A percentile compares a stretch with the other conserved stretches of the same genome.
Conservation (phyloP, 192 early-diverging fungal genomes). For the Lunasporangiospora selenospora region DNA sequence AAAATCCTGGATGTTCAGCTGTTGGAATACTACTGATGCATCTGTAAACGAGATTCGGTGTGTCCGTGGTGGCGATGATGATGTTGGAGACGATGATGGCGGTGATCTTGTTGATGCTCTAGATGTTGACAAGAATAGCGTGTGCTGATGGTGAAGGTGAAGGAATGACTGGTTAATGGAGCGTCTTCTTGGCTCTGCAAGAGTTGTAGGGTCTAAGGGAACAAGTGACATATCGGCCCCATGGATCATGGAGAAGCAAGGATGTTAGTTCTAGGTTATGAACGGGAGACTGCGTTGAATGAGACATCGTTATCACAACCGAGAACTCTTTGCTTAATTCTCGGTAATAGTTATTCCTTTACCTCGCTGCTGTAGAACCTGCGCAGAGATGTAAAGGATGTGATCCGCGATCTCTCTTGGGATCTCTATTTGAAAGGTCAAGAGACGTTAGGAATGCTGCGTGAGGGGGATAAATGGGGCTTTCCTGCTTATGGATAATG, state of each 20-base stretch:
- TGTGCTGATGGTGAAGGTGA: conserved; percentile 1
- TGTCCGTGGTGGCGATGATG: neutral
- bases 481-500: too few species aligned
- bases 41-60: conserved; percentile 11
- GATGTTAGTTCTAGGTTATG: too few species aligned
- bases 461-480: too few species aligned
- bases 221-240: too few species aligned
- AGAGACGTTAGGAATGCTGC: too few species aligned
- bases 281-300: too few species aligned
- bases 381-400: conserved; percentile 15
- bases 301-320: too few species aligned
- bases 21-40: neutral
- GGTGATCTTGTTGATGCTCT: neutral
- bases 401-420: conserved; percentile 35
- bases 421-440: conserved; percentile 40
- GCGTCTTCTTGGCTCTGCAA: conserved; percentile 5
- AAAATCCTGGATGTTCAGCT: neutral
- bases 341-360: too few species aligned
- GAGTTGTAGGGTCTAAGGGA: conserved; percentile 21
- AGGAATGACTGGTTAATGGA: conserved; percentile 29
- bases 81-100: neutral
- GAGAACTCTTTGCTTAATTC: too few species aligned
- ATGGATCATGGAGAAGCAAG: too few species aligned
- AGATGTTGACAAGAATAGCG: too few species aligned
- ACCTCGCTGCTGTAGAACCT: conserved; percentile 28